Evolutionary conservation across 441 rosid species (phyloP), one percentile per base, ranked within the genome.

Genomic region (Erysimum pusillum): DNA sequence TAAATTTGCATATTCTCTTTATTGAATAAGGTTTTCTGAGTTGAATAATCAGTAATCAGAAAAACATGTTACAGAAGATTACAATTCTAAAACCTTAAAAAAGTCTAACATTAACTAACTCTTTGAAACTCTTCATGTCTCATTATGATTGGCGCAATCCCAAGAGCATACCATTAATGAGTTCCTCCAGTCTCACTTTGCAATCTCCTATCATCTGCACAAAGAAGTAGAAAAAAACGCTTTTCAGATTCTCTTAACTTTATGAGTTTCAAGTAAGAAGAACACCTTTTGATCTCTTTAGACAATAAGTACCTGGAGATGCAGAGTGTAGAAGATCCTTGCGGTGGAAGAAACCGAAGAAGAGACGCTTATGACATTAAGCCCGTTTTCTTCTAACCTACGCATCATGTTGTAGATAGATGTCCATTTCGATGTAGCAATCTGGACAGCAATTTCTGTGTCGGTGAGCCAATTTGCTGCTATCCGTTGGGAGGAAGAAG

Each of bases 401-500:
- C 53, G 80, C 74, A 80, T 36, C 49, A 67, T 71, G 44, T 76
- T 49, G 0, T 77, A 71, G 54, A 80, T 49, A n/a, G 73, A 51
- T 58, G 69, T 7, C 56, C 32, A 38, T 5, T 11, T 70, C 1
- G 62, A 58, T 31, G 72, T 63, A 57, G 69, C 73, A 44, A 80
- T 71, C 41, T 75, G 80, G 39, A 75, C 41, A 70, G 65, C 60
- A 11, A 80, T 75, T 60, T 80, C 83, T 28, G 76, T 75, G 61
- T 80, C 76, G 0, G 60, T 65, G 63, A 80, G 38, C 79, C 80
- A 66, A 25, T 36, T 69, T 66, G 77, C 64, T 9, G 68, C 13
- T 6, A 80, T 51, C 46, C 2, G 1, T 32, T 64, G 72, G 7
- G 75, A 46, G 22, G 68, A 54, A 46, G 38, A 54, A 14, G 53